phyloP scores from a whole-genome alignment of 1,139 yeast genomes.

The Zhuliangozyma blackwelliae region DNA sequence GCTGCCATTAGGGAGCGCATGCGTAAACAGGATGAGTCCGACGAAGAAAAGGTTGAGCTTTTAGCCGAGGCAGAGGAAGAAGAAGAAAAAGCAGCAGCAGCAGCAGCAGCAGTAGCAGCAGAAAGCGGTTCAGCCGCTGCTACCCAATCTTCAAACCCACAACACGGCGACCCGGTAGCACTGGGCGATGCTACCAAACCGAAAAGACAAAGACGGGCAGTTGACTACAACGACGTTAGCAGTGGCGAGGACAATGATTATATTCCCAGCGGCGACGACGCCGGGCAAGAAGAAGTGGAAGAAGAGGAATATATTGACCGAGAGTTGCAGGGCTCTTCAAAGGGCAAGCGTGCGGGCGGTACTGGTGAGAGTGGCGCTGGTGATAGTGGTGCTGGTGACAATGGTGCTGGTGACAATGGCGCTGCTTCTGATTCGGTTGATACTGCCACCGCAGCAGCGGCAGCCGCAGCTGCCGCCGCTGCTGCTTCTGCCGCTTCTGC shows the following conservation, averaged over 20 bases:
- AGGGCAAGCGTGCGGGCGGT: too few species aligned
- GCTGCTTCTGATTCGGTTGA: too few species aligned
- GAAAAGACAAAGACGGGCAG: not conserved
- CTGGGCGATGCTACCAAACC: constrained; percentile 8
- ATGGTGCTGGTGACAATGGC: too few species aligned
- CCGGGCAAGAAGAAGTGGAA: constrained; percentile 3
- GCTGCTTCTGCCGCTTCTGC: too few species aligned
- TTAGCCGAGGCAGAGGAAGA: constrained; percentile 3
- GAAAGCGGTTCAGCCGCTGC: not conserved
- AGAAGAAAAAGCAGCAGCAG: not conserved
- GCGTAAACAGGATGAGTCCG: constrained; percentile 4
- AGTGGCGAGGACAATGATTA: constrained; percentile 5
- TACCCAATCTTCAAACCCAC: too few species aligned
- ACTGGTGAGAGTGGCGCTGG: too few species aligned
- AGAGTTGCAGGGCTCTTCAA: too few species aligned
- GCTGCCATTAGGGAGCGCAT: constrained; percentile 9
- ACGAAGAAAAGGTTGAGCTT: constrained; percentile 2
- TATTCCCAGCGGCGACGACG: constrained; percentile 2
- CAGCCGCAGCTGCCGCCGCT: too few species aligned
- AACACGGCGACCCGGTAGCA: too few species aligned
- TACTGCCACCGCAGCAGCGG: too few species aligned
- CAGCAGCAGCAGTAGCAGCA: not conserved
- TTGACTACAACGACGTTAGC: constrained; percentile 3
- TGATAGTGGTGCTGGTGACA: too few species aligned
- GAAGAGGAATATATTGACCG: too few species aligned